A percentile compares a stretch with the other conserved stretches of the same genome.
These are phyloP conservation scores for Aspergillus haitiensis DNA, from an alignment of 495 filamentous ascomycete species.

Conservation along the genomic window DNA sequence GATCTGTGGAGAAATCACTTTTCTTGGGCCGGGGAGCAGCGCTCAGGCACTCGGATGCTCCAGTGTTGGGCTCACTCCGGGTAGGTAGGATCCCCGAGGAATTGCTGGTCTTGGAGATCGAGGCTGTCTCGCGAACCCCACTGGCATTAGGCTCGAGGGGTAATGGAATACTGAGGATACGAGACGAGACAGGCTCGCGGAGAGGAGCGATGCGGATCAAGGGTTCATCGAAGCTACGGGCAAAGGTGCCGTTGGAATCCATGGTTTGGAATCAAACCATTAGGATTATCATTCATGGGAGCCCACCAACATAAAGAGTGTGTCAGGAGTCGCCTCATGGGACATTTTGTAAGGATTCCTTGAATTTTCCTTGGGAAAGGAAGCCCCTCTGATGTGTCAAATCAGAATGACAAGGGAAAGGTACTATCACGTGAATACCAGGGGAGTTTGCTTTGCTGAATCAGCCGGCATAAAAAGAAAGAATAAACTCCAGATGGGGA, in stretches of 20 bases:
- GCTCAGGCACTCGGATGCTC: slow-evolving; percentile 37
- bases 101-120: slow-evolving; percentile 35
- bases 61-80: slow-evolving; percentile 23
- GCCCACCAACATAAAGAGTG: slow-evolving; percentile 13
- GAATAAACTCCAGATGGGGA: not conserved
- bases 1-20: slow-evolving; percentile 33
- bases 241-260: slow-evolving; percentile 34
- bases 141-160: slow-evolving; percentile 51
- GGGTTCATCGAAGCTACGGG: slow-evolving; percentile 43
- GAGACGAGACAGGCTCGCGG: slow-evolving; percentile 48
- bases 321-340: slow-evolving; percentile 4
- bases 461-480: slow-evolving; percentile 8
- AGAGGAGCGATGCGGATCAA: slow-evolving; percentile 50
- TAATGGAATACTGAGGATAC: slow-evolving; percentile 43
- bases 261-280: slow-evolving; percentile 26
- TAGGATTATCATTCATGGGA: slow-evolving; percentile 10
- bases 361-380: not conserved
- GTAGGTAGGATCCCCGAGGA: slow-evolving; percentile 32
- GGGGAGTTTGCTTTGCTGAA: slow-evolving; percentile 1
- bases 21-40: slow-evolving; percentile 37
- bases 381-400: not conserved
- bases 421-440: not conserved
- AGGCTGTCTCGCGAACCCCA: slow-evolving; percentile 34
- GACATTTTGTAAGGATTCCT: slow-evolving; percentile 17
- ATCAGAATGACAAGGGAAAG: not conserved